Evolutionary conservation across 2,329 filamentous ascomycete species (phyloP), one percentile per base, ranked within the genome.

Genomic region (Fusarium succisae): DNA sequence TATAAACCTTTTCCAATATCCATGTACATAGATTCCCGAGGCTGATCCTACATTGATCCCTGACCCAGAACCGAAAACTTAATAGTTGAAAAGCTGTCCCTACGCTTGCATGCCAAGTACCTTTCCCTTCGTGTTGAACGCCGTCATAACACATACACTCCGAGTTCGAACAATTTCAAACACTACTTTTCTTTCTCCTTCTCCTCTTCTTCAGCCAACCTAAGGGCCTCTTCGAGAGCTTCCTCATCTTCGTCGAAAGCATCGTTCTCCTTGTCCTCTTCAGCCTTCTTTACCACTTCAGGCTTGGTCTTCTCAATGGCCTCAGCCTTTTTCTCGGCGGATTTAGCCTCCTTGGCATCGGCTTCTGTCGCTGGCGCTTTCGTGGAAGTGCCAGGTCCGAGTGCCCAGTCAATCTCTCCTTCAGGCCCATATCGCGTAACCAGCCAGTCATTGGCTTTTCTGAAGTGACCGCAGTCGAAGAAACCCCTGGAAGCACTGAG

Each of bases 371-470:
- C 78, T 17, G 75, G 70, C 58, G 77, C 68, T 65, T 81, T 83
- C 60, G 81, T 84, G 6, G 81, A 79, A 17, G 79, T 77, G 13
- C 77, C 83, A 3, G 84, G 82, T 37, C 78, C 79, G 62, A 92
- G 80, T 79, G 92, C 91, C 96, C 96, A 99, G 81, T 98, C 92
- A 77, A 99, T 95, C 78, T 91, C 89, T 4, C 90, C 92, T 7
- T 91, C 92, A n/a, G 88, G 85, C 0, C 96, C 96, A 82, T 98
- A 98, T 66, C 93, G 87, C 76, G 87, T 82, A 60, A 88, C 85
- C 28, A 99, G 86, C 96, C 96, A 99, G 77, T 93, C 91, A 79
- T 98, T 97, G 53, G 93, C 90, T 83, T 91, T 90, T 72, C 87
- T 91, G 82, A 97, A 98, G 83, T 97, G 95, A 0, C 91, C 90